Conservation (phyloP, 2,329 filamentous ascomycete species). For the Alternaria sp. region DNA sequence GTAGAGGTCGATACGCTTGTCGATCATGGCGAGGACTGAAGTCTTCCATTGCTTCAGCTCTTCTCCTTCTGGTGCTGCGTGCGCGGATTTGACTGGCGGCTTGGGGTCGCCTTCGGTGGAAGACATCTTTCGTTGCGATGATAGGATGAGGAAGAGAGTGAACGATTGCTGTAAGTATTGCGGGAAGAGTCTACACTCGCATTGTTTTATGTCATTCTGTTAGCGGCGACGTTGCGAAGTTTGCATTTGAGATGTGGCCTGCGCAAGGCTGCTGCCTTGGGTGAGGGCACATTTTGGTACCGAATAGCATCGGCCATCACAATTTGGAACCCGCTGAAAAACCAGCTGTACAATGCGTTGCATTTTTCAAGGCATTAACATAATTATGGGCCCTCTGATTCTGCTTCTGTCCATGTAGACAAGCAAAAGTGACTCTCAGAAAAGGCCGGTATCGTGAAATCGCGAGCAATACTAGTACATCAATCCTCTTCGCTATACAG, state of each 20-base stretch:
- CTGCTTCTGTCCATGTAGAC: not conserved
- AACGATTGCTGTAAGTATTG: not conserved
- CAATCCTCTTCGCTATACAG: slow-evolving; percentile 15
- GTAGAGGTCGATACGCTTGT: not conserved
- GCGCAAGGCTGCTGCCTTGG: not conserved
- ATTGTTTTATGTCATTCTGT: not conserved
- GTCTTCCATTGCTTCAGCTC: not conserved
- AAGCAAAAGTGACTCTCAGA: not conserved
- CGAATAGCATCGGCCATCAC: not conserved
- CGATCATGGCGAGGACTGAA: not conserved
- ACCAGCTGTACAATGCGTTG: not conserved
- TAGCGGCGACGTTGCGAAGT: not conserved
- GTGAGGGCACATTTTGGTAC: not conserved
- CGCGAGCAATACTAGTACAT: not conserved
- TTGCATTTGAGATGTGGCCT: not conserved
- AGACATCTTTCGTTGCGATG: not conserved
- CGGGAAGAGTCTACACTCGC: not conserved
- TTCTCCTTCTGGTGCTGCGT: not conserved
- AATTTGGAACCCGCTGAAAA: not conserved
- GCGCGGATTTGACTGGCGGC: not conserved
- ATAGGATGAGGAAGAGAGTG: not conserved
- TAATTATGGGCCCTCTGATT: not conserved
- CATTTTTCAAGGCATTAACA: not conserved
- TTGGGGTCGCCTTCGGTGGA: not conserved
- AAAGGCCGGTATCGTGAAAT: not conserved